Evolutionary conservation across 352 stramenopile species (phyloP), one percentile per base, ranked within the genome.

Genomic region (Phytopythium cucurbitacearum): DNA sequence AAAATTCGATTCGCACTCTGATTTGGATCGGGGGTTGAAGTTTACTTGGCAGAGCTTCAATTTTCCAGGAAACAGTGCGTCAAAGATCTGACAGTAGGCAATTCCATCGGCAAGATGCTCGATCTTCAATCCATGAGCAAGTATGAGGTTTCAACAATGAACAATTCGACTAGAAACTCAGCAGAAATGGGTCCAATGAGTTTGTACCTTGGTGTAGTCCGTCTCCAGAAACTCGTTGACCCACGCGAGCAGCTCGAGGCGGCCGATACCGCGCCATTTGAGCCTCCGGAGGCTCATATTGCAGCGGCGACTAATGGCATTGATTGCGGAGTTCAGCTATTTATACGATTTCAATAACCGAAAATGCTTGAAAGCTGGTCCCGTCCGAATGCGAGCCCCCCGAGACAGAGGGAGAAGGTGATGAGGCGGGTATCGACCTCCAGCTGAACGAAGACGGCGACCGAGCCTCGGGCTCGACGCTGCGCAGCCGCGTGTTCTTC

Each of bases 161-260:
- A n/a, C 7, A n/a, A 44, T 7, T 12, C 21, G 12, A 44, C 40
- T 10, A 15, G 12, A 15, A 12, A 12, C n/a, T 44, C 2, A 44
- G 11, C 5, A 44, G 7, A 44, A 5, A n/a, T 39, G 3, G 10
- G 2, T 28, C 1, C 1, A 28, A 2, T 12, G 11, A n/a, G 10
- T 21, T 8, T 9, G 33, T 47, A 83, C 74, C 59, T 91, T 91
- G 34, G 77, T 91, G 54, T 91, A 91, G 48, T 91, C 81, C 10
- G 81, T 89, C 70, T 89, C 74, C 4, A 91, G 64, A 15, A 90
- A 86, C 61, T 87, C 79, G 52, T 91, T 91, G 33, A 91, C 57
- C 81, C 81, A 91, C 35, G 66, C 71, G 37, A 91, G 77, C 9
- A 91, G 66, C 61, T 91, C 78, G n/a, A 91, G 65, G 7, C 81